These are phyloP conservation scores for Citrullus mucosospermus DNA, from an alignment of 306 rosid species.

Conservation along the genomic window DNA sequence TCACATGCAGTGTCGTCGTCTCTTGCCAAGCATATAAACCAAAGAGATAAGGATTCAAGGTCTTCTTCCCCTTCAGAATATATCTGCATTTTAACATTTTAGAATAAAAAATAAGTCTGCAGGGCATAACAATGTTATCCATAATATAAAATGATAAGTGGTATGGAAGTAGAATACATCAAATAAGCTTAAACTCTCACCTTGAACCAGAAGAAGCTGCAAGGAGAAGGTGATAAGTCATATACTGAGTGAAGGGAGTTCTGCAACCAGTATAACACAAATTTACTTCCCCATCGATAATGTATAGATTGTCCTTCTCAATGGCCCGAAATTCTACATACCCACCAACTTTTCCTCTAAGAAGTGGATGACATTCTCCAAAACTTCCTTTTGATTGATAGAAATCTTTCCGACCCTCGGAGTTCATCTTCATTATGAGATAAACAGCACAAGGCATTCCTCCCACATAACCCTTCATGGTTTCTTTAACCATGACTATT, in stretches of 20 bases:
- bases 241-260: constrained; percentile 28
- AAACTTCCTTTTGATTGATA: constrained; percentile 1
- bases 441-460: constrained; percentile 21
- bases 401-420: not conserved
- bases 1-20: constrained; percentile 17
- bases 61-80: constrained; percentile 22
- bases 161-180: not conserved
- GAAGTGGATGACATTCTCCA: constrained; percentile 13
- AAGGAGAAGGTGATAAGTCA: constrained; percentile 23
- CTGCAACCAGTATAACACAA: constrained; percentile 15
- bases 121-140: not conserved
- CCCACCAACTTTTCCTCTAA: constrained; percentile 23
- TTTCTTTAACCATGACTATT: constrained; percentile 11
- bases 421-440: constrained; percentile 20
- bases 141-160: not conserved
- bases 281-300: constrained; percentile 16
- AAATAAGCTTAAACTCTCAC: constrained; percentile 4
- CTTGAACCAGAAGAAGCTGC: constrained; percentile 24
- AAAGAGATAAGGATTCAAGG: constrained; percentile 19
- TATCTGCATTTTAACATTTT: constrained; percentile 15
- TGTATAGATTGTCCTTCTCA: constrained; percentile 17
- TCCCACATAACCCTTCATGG: constrained; percentile 21
- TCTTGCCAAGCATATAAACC: constrained; percentile 21
- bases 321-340: constrained; percentile 16
- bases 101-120: not conserved